Conservation (phyloP, 2,329 filamentous ascomycete genomes). For the Aspergillus hortae region DNA sequence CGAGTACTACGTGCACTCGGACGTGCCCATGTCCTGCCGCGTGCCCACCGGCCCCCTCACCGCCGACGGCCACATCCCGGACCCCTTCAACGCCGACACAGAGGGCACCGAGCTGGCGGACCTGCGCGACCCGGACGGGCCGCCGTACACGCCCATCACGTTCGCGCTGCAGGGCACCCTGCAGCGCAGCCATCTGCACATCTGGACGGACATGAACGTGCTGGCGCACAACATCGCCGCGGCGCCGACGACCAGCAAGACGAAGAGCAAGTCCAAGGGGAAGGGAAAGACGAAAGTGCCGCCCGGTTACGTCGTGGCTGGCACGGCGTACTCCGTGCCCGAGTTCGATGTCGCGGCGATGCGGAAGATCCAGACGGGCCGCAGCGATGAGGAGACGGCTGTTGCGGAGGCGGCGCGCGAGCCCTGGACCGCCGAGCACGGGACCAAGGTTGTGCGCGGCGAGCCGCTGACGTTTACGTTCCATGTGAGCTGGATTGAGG, state of each 20-base stretch:
- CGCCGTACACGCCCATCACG: constrained; percentile 67
- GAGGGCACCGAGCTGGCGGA: constrained; percentile 43
- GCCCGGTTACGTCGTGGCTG: constrained; percentile 80
- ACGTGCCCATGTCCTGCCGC: constrained; percentile 88
- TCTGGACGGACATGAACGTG: constrained; percentile 86
- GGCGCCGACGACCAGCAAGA: constrained; percentile 24
- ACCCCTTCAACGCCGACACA: constrained; percentile 26
- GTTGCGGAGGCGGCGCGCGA: constrained; percentile 42
- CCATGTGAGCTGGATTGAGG: constrained; percentile 69
- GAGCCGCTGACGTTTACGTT: constrained; percentile 77
- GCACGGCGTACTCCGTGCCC: constrained; percentile 79
- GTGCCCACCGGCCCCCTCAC: constrained; percentile 70
- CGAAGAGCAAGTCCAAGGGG: constrained; percentile 55
- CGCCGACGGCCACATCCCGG: constrained; percentile 19
- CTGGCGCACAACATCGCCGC: constrained; percentile 61
- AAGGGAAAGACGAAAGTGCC: constrained; percentile 20
- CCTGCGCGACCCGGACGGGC: constrained; percentile 24
- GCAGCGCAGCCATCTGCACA: constrained; percentile 83
- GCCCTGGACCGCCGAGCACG: constrained; percentile 47
- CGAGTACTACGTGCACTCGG: constrained; percentile 95
- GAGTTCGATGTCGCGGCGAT: constrained; percentile 54
- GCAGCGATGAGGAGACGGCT: constrained; percentile 18
- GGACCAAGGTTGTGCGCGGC: constrained; percentile 73
- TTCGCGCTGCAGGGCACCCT: constrained; percentile 87
- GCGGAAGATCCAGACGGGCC: constrained; percentile 9